Base-by-base conservation (phyloP, 805 yeast species). In the Ogataea angusta region DNA sequence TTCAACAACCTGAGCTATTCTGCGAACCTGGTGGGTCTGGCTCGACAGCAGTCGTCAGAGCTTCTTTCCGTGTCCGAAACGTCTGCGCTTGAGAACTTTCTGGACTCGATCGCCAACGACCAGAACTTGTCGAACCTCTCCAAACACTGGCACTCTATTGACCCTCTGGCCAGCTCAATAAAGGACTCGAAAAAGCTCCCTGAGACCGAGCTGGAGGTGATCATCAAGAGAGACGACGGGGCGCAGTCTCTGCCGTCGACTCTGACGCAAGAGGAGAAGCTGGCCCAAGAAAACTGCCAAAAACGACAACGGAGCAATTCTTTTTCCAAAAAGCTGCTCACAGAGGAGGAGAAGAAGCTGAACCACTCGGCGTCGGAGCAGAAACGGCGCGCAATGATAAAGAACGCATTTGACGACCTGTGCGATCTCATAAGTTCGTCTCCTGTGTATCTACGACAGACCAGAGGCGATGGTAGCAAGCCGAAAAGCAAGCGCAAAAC, bases 281-380 rank as follows among this genome's bases (percentile, higher is more conserved):
- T 43, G 13, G 30, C 36, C 13, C 36, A 36, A 13, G 45, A 45
- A 14, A 36, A 27, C 6, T 22, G 8, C 16, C 31, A 30, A 17
- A 31, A 23, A 10, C 36, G 29, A 24, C 32, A 31, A 24, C 26
- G 33, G 18, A 32, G 35, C 13, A n/a, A 18, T 3, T 17, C 30
- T 10, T 16, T 32, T 4, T 24, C 43, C 3, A 51, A 45, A 36
- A 41, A 38, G 12, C 18, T 30, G 4, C 40, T 68, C 18, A 43
- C 64, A 1, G 56, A 54, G 27, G 62, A 60, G 39, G 68, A 67
- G 42, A 67, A 64, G 44, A 53, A 67, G 34, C 41, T 52, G 21
- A 60, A 66, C 42, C 72, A 68, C 46, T 63, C 68, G 5, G 53
- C 65, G n/a, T 61, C 66, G 27, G 72, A 68, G 51, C 69, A 68